These are phyloP conservation scores for Rhodofomes roseus DNA, from an alignment of 1,284 basidiomycete species.

Conservation along the genomic window DNA sequence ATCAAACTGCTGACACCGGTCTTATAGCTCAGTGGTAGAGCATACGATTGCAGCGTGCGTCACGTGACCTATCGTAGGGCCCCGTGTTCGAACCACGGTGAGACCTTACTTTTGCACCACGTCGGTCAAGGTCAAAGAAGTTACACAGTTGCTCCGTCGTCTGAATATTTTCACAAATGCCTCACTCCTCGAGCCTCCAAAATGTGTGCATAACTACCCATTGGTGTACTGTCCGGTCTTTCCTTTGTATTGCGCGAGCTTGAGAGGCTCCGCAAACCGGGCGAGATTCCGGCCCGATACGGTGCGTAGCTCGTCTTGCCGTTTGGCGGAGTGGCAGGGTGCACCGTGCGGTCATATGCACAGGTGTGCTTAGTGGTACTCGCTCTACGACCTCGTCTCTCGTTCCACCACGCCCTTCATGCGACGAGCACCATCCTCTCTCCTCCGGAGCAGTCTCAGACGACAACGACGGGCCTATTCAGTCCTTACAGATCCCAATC, in stretches of 20 bases:
- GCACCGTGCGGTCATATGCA: background rate
- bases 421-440: constrained; percentile 7
- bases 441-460: background rate
- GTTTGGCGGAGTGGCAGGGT: no score
- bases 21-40: constrained; percentile 33
- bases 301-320: no score
- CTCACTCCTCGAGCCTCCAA: no score
- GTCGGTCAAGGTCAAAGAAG: no score
- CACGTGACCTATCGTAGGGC: constrained; percentile 21
- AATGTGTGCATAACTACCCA: no score
- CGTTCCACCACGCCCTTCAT: constrained; percentile 4
- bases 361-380: background rate
- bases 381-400: background rate
- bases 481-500: constrained; percentile 17
- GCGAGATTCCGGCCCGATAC: no score
- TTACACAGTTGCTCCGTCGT: no score
- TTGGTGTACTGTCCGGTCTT: no score
- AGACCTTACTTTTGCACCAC: constrained; percentile 23
- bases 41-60: constrained; percentile 29
- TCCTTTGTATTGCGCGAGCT: no score
- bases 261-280: no score
- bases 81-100: constrained; percentile 30
- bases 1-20: no score
- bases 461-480: constrained; percentile 9
- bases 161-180: no score